Percentiles rank a stretch among this genome's conserved stretches.
phyloP scores from a whole-genome alignment of 805 yeast genomes.

The Candida sonorensis region DNA sequence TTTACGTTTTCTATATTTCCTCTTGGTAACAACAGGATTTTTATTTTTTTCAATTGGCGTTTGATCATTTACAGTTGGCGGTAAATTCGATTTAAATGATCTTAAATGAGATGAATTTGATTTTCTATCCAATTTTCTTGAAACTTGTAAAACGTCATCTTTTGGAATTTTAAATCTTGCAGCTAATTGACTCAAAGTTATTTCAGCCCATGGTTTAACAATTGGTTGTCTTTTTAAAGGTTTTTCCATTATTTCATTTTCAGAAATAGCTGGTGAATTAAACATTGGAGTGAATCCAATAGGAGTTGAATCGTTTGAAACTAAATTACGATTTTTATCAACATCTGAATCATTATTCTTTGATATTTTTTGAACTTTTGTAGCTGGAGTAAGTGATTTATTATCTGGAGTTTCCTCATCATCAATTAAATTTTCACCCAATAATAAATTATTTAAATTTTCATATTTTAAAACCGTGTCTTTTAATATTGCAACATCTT shows the following conservation, averaged over 20 bases:
- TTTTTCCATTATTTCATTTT: constrained; percentile 13
- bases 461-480: constrained; percentile 15
- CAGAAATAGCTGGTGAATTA: constrained; percentile 18
- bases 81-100: constrained; percentile 12
- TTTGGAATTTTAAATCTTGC: constrained; percentile 21
- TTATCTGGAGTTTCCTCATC: background rate
- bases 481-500: constrained; percentile 13
- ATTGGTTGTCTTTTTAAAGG: constrained; percentile 15
- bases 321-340: no score
- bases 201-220: constrained; percentile 24
- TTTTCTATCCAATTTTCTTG: constrained; percentile 7
- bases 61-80: no score
- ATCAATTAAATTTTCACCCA: constrained; percentile 12
- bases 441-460: constrained; percentile 11
- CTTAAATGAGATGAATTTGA: constrained; percentile 12
- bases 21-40: no score
- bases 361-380: constrained; percentile 15
- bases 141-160: constrained; percentile 11
- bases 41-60: no score
- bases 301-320: constrained; percentile 9
- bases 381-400: constrained; percentile 8
- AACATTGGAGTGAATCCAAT: constrained; percentile 21
- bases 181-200: constrained; percentile 23
- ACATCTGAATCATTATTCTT: no score
- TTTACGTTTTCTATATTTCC: constrained; percentile 1